These are phyloP conservation scores for Thermothelomyces thermophilus DNA, from an alignment of 2,329 filamentous ascomycete species.

Conservation along the genomic window DNA sequence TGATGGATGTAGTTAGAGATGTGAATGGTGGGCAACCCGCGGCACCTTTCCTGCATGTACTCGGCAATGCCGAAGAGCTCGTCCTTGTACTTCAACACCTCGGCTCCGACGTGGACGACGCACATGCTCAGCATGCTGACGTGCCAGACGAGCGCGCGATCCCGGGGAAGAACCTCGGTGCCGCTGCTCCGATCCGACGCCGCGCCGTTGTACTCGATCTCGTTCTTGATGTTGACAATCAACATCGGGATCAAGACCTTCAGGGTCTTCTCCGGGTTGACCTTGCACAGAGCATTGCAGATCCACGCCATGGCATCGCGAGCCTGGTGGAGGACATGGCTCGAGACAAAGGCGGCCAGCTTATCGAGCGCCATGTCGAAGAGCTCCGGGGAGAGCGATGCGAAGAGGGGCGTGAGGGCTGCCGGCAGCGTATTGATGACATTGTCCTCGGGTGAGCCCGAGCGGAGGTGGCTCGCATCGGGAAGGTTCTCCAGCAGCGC, in stretches of 20 bases:
- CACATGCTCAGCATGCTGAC: constrained; percentile 97
- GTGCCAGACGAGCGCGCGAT: constrained; percentile 92
- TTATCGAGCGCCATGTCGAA: constrained; percentile 91
- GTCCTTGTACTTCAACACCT: constrained; percentile 80
- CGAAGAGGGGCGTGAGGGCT: constrained; percentile 82
- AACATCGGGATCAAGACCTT: constrained; percentile 87
- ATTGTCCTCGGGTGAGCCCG: constrained; percentile 90
- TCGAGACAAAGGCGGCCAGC: constrained; percentile 82
- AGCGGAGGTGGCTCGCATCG: constrained; percentile 79
- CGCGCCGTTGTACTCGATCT: constrained; percentile 94
- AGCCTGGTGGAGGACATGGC: constrained; percentile 94
- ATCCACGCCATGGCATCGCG: constrained; percentile 98
- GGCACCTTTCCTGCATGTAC: constrained; percentile 95
- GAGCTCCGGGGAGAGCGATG: constrained; percentile 83
- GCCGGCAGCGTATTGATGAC: constrained; percentile 93
- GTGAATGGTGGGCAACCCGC: constrained; percentile 88
- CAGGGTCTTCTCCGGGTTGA: constrained; percentile 86
- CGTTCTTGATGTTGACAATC: constrained; percentile 84
- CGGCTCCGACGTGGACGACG: constrained; percentile 87
- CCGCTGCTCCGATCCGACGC: constrained; percentile 92
- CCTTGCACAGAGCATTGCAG: constrained; percentile 91
- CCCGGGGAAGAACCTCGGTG: constrained; percentile 84
- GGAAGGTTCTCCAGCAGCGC: not conserved
- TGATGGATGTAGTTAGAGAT: constrained; percentile 98
- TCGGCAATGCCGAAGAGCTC: constrained; percentile 85